These are phyloP conservation scores for Phytophthora meadii DNA, from an alignment of 352 stramenopile genomes.

Conservation along the genomic window DNA sequence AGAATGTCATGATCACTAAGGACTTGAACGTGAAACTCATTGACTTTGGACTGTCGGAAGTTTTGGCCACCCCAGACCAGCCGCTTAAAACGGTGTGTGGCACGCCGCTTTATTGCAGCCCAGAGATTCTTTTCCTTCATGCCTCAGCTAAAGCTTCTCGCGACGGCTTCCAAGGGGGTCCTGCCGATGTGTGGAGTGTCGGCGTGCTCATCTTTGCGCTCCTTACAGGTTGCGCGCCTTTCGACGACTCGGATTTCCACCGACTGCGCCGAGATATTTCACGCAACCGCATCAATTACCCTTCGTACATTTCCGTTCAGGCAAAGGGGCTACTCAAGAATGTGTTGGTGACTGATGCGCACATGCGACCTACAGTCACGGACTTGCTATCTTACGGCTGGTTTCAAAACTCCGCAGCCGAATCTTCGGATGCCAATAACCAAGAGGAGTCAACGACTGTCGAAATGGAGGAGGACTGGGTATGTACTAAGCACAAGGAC, in stretches of 20 bases:
- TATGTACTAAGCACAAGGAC: conserved; percentile 30
- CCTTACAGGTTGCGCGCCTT: conserved; percentile 82
- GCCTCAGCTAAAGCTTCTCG: conserved; percentile 23
- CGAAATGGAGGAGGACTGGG: conserved; percentile 21
- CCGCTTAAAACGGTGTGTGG: conserved; percentile 78
- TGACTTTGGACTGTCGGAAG: conserved; percentile 95
- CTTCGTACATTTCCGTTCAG: conserved; percentile 62
- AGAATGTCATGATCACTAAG: conserved; percentile 95
- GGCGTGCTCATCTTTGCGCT: conserved; percentile 84
- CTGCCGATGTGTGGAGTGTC: conserved; percentile 82
- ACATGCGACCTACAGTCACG: conserved; percentile 60
- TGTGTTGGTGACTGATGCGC: conserved; percentile 68
- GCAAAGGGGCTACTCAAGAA: conserved; percentile 72
- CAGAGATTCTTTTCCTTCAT: conserved; percentile 79
- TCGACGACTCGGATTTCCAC: conserved; percentile 80
- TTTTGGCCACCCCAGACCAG: conserved; percentile 72
- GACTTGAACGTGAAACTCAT: conserved; percentile 95
- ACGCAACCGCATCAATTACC: conserved; percentile 75
- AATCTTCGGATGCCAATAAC: conserved; percentile 16
- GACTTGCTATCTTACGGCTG: conserved; percentile 73
- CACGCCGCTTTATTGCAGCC: conserved; percentile 85
- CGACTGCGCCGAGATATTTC: conserved; percentile 70
- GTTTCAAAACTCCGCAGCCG: conserved; percentile 39
- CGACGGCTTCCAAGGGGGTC: conserved; percentile 61
- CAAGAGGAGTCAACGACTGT: conserved; percentile 14